Base-by-base conservation (phyloP, 305 asterid species). In the Fraxinus platypoda region DNA sequence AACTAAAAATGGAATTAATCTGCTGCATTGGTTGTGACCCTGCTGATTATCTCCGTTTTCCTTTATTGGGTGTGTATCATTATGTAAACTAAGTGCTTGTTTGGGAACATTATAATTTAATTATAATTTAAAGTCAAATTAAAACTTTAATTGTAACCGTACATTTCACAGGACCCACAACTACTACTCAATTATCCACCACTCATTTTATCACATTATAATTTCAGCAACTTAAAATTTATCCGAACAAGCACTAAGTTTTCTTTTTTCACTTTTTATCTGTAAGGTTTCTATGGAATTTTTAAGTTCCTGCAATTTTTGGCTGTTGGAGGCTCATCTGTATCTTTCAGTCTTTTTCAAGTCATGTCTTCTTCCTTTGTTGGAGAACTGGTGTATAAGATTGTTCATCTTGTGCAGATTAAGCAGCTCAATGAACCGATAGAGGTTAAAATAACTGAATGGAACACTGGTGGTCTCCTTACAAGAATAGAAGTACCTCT, bases 401-500 rank as follows among this genome's bases (percentile, higher is more conserved):
- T 82, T 66, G 62, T 83, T 54, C 79, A 1, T 76, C 41, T 83
- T 78, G 78, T 83, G 89, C 94, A 95, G 98, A 88, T 94, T 84
- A 90, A 91, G 89, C 97, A 92, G 80, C 91, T 95, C 37, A 93
- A 92, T 81, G 97, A 91, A 87, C 97, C 98, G 38, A 89, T 94
- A 79, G 88, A 89, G 87, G 92, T 95, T 37, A 89, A 87, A 87
- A 90, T 95, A 85, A 91, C 93, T 0, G 98, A 95, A 88, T 95
- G 99, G 99, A 95, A 95, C 84, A 93, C 95, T 26, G 97, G 97
- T 75, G 99, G 99, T 77, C 95, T 95, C 79, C 91, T 95, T 83
- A 93, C 98, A 82, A 91, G 98, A 91, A 87, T 95, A 87, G 99
- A 95, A 94, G 97, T 92, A 72, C 70, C 74, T 25, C 35, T 83